phyloP scores from a whole-genome alignment of 345 rosid species.

The Anastatica hierochuntica region DNA sequence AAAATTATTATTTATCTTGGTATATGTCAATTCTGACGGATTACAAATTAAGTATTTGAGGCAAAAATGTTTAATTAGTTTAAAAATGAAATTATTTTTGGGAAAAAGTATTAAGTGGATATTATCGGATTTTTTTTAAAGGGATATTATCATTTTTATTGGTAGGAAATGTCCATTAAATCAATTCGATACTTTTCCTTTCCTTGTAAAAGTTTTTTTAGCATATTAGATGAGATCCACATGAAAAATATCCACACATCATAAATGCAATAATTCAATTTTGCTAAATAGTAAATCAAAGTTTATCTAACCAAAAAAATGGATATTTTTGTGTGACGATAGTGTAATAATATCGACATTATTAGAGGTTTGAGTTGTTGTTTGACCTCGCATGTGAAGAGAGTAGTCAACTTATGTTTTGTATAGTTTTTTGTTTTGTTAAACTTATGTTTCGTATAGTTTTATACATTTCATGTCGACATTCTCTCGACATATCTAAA shows the following conservation, averaged over 20 bases:
- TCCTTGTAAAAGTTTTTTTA: background rate
- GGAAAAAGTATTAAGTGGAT: background rate
- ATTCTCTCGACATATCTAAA: slow-evolving; percentile 18
- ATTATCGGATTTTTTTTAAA: no score
- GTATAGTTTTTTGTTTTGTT: background rate
- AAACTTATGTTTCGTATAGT: no score
- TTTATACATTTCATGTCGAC: slow-evolving; percentile 23
- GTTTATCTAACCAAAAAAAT: background rate
- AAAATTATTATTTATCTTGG: no score
- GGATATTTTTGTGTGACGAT: background rate
- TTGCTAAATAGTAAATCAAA: background rate
- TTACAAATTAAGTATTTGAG: no score
- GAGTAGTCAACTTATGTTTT: background rate
- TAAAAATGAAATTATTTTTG: background rate
- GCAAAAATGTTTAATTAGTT: background rate
- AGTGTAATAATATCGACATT: slow-evolving; percentile 21
- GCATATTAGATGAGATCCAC: slow-evolving; percentile 18
- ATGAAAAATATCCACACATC: slow-evolving; percentile 1
- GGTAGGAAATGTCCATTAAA: slow-evolving; percentile 1
- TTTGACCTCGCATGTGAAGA: slow-evolving; percentile 12
- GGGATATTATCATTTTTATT: background rate
- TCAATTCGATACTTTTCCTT: slow-evolving; percentile 1
- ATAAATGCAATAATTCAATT: background rate
- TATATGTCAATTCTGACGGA: no score
- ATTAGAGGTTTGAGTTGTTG: background rate